Conservation (phyloP, 1,139 yeast species). For the Yamadazyma spencermartinsiae region DNA sequence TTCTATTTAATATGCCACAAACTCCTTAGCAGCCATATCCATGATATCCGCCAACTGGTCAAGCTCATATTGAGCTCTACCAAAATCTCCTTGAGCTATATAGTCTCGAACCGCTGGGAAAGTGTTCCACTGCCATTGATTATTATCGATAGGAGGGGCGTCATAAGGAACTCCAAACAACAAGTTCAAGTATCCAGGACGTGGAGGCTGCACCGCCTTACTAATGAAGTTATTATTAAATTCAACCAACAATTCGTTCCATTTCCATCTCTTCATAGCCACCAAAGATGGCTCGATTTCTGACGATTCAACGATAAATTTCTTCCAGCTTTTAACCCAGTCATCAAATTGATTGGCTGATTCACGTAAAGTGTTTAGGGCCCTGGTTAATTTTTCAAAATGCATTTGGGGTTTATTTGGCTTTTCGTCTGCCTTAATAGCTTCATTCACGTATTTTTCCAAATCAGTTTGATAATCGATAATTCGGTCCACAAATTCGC, state of each 20-base stretch:
- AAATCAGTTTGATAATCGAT: conserved; percentile 50
- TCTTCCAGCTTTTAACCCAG: conserved; percentile 60
- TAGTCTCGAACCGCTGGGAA: conserved; percentile 79
- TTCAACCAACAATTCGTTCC: conserved; percentile 67
- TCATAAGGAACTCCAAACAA: conserved; percentile 70
- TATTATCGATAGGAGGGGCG: conserved; percentile 42
- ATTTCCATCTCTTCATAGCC: conserved; percentile 71
- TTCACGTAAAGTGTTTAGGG: conserved; percentile 25
- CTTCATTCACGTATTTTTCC: conserved; percentile 19
- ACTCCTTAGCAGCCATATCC: conserved; percentile 22
- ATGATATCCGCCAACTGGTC: conserved; percentile 44
- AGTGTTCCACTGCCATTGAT: conserved; percentile 56
- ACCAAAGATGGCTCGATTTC: conserved; percentile 70
- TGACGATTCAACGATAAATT: conserved; percentile 29
- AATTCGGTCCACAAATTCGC: conserved; percentile 47
- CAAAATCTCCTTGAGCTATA: conserved; percentile 49
- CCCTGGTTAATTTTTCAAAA: conserved; percentile 25
- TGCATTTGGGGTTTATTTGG: conserved; percentile 27
- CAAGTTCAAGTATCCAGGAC: conserved; percentile 70
- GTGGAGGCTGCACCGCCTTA: conserved; percentile 46
- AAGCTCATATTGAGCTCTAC: conserved; percentile 57
- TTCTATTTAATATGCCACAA: conserved; percentile 7
- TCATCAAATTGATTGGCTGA: conserved; percentile 29
- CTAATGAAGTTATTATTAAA: conserved; percentile 54
- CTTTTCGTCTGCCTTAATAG: conserved; percentile 9